A percentile compares a stretch with the other conserved stretches of the same genome.
Evolutionary conservation across 345 rosid genomes (phyloP).

Genomic region (Hibiscus syriacus): DNA sequence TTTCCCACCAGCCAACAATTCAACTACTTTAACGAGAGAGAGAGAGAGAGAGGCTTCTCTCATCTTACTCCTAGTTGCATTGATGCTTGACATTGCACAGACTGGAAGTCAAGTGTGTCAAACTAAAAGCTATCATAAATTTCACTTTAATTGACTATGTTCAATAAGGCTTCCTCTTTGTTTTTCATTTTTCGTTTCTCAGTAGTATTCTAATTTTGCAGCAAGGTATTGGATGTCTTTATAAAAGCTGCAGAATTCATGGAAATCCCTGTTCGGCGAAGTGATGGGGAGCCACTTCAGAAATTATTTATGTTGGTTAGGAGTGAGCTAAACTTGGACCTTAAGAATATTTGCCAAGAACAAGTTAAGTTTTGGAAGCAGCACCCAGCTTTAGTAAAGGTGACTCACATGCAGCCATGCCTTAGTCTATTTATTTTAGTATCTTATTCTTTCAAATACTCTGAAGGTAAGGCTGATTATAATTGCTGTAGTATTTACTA

Average conservation of each 20-base stretch:
- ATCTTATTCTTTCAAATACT: neutral
- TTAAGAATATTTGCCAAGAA: constrained; percentile 94
- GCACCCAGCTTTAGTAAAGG: constrained; percentile 99
- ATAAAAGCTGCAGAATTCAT: constrained; percentile 90
- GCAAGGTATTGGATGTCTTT: constrained; percentile 98
- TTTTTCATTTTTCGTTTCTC: neutral
- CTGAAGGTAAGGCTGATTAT: neutral
- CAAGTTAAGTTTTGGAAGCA: constrained; percentile 99
- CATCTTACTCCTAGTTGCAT: neutral
- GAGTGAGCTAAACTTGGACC: constrained; percentile 94
- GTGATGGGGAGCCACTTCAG: constrained; percentile 90
- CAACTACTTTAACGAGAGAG: neutral
- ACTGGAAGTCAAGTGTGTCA: neutral
- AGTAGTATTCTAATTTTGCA: constrained; percentile 24
- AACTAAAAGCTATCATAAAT: neutral
- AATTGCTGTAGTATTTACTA: constrained; percentile 2
- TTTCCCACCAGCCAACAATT: neutral
- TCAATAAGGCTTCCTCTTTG: neutral
- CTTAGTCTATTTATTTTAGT: neutral
- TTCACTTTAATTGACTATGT: neutral
- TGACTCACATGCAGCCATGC: constrained; percentile 17
- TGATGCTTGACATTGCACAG: neutral
- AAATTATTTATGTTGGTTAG: constrained; percentile 90
- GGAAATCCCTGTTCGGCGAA: constrained; percentile 96
- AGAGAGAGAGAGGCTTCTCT: neutral